Percentiles rank a stretch among this genome's conserved stretches.
Evolutionary conservation across 495 filamentous ascomycete genomes (phyloP).

Genomic region (Penicillium nucicola): DNA sequence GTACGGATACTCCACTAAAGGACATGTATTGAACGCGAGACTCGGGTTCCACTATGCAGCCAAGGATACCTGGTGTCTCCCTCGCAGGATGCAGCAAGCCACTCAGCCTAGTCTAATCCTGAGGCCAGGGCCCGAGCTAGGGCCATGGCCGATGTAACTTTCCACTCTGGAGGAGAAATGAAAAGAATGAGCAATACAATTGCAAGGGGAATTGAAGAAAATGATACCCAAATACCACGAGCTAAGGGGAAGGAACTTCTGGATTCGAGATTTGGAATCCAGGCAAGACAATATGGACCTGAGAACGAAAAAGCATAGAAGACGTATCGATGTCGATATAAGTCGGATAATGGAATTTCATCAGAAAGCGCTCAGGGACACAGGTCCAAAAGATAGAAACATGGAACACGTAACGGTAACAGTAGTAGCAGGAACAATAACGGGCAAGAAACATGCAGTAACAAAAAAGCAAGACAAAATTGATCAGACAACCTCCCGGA

Average conservation of each 20-base stretch:
- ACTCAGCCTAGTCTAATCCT: neutral
- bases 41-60: constrained; percentile 1
- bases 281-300: too few species aligned
- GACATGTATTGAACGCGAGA: constrained; percentile 1
- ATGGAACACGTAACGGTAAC: constrained; percentile 1
- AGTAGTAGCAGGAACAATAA: constrained; percentile 12
- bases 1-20: too few species aligned
- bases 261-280: too few species aligned
- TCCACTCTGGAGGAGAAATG: neutral
- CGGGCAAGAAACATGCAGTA: constrained; percentile 12
- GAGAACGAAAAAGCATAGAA: too few species aligned
- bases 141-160: neutral
- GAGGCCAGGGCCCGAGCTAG: neutral
- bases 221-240: too few species aligned
- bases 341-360: constrained; percentile 4
- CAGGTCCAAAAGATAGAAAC: neutral
- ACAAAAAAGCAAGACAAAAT: constrained; percentile 18
- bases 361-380: constrained; percentile 13
- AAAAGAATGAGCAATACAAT: neutral
- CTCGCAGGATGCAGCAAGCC: neutral
- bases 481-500: constrained; percentile 50
- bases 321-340: too few species aligned
- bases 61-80: neutral
- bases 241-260: too few species aligned
- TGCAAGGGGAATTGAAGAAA: neutral